Base-by-base conservation (phyloP, 2,329 filamentous ascomycete genomes). In the Xylaria sp. region DNA sequence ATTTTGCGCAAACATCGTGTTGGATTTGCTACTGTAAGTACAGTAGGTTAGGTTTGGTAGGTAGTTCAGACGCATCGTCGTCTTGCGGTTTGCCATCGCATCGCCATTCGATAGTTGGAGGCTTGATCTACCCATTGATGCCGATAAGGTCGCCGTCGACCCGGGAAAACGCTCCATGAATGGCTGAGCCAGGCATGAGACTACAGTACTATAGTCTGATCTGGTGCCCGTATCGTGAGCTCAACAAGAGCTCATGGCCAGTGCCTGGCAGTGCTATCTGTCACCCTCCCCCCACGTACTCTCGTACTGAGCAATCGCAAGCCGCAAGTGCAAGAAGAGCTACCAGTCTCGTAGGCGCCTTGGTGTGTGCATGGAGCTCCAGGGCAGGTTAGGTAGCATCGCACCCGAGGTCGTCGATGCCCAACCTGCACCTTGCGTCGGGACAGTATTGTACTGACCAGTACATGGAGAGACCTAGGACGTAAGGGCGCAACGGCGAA, bases 351-450 rank as follows among this genome's bases (percentile, higher is more conserved):
- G 72, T 74, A 74, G 73, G 74, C 68, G 71, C 65, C 48, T 48
- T 67, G 64, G 71, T 71, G 64, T 64, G 64, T 65, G 72, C 68
- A 67, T 65, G 72, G 68, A 67, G 68, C 62, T 64, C 50, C 54
- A 42, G 47, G 53, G 36, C 54, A 48, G 67, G 65, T 76, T 72
- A 75, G 75, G 75, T 76, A 74, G 71, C 74, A 76, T 74, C 62
- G 56, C 68, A 72, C 72, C 71, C 70, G 75, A 70, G 70, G 69
- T 47, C 73, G 63, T 76, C 73, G 75, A 67, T 77, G 75, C 75
- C 75, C 75, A 77, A 76, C 75, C 61, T 51, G 61, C 68, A 55
- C 57, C 39, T 39, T 57, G 61, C 57, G 56, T 27, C 14, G 59
- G 61, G 57, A 68, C 56, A 47, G 30, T 58, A 47, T 27, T 45